Percentiles rank a stretch among this genome's conserved stretches.
Conservation (phyloP, 140 eudicot genomes). For the Stevia rebaudiana region DNA sequence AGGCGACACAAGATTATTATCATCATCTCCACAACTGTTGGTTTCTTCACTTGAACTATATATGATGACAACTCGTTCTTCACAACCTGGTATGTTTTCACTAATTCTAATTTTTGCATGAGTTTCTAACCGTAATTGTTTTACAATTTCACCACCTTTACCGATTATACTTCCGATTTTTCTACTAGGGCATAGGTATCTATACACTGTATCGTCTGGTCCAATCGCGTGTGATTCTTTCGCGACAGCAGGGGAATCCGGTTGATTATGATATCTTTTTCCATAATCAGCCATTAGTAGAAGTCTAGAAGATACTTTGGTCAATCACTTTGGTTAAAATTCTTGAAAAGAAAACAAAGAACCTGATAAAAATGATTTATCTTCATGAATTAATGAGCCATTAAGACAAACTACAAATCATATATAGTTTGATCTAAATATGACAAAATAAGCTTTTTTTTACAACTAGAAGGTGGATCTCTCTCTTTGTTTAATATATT, state of each 20-base stretch:
- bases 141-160: conserved; percentile 71
- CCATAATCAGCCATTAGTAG: conserved; percentile 56
- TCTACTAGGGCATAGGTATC: conserved; percentile 64
- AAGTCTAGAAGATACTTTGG: background rate
- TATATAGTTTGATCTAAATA: background rate
- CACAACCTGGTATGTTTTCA: conserved; percentile 74
- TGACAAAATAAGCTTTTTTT: too few species aligned
- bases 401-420: background rate
- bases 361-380: background rate
- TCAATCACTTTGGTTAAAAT: background rate
- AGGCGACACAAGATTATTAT: conserved; percentile 49
- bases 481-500: too few species aligned
- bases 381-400: background rate
- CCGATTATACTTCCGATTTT: conserved; percentile 80
- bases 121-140: conserved; percentile 64
- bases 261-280: conserved; percentile 32
- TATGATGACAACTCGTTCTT: conserved; percentile 68
- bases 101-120: conserved; percentile 65
- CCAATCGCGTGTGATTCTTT: conserved; percentile 52
- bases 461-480: too few species aligned
- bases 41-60: conserved; percentile 65
- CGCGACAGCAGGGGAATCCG: conserved; percentile 43
- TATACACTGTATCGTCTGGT: conserved; percentile 68
- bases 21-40: conserved; percentile 44
- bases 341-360: background rate